Percentiles rank a stretch among this genome's conserved stretches.
Evolutionary conservation across 352 stramenopile species (phyloP).

Genomic region (Globisporangium barbulae): DNA sequence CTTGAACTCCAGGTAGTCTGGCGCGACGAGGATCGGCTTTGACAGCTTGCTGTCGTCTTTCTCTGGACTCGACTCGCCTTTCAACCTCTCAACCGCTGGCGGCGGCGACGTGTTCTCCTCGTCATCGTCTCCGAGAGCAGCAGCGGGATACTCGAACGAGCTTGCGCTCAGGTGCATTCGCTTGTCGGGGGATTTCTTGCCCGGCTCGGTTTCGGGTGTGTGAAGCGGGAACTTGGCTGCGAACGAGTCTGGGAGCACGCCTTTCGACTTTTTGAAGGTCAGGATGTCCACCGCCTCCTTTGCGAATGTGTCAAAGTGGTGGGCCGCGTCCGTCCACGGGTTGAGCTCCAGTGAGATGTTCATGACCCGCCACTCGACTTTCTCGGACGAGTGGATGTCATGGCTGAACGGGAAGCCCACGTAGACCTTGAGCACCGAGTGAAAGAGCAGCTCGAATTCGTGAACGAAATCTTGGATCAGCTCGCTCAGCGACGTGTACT

Average conservation of each 20-base stretch:
- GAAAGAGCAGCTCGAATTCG: conserved; percentile 60
- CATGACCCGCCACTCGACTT: conserved; percentile 82
- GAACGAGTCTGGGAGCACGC: conserved; percentile 60
- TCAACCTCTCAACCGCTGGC: conserved; percentile 13
- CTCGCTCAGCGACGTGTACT: conserved; percentile 73
- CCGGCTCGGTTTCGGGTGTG: conserved; percentile 42
- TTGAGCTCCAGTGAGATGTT: conserved; percentile 52
- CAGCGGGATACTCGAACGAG: conserved; percentile 34
- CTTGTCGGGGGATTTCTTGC: conserved; percentile 45
- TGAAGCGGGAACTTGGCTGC: conserved; percentile 58
- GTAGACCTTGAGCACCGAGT: conserved; percentile 76
- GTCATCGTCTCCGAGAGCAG: conserved; percentile 24
- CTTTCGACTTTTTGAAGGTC: conserved; percentile 61
- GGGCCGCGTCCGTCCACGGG: conserved; percentile 45
- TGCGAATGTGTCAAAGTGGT: conserved; percentile 63
- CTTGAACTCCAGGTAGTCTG: conserved; percentile 65
- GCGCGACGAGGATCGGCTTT: conserved; percentile 53
- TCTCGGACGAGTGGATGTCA: conserved; percentile 85
- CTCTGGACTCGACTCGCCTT: conserved; percentile 24
- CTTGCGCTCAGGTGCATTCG: conserved; percentile 23
- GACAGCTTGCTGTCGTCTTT: conserved; percentile 18
- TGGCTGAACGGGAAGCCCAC: conserved; percentile 83
- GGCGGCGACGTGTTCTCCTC: conserved; percentile 5
- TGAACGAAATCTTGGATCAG: conserved; percentile 67
- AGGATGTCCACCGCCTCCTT: conserved; percentile 69